Evolutionary conservation across 257 asterid genomes (phyloP).

Genomic region (Scutellaria minor): DNA sequence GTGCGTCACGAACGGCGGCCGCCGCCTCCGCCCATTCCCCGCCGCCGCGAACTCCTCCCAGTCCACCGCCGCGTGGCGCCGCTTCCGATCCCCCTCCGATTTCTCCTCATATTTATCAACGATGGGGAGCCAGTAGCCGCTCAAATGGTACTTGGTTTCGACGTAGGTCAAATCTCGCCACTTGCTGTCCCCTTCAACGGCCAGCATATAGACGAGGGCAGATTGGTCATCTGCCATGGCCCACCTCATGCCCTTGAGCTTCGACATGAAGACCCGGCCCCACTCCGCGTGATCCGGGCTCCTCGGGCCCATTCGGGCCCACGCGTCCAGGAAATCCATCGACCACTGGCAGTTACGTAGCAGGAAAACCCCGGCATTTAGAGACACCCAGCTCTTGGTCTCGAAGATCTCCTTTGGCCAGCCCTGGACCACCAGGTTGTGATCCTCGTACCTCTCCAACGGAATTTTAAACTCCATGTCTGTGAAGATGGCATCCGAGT

Average conservation of each 20-base stretch:
- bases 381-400: conserved; percentile 72
- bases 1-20: conserved; percentile 81
- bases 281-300: conserved; percentile 59
- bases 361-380: conserved; percentile 76
- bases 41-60: background rate
- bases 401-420: conserved; percentile 68
- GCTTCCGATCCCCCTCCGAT: conserved; percentile 35
- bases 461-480: conserved; percentile 87
- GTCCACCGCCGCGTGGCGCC: conserved; percentile 39
- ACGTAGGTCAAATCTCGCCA: conserved; percentile 73
- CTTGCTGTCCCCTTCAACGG: conserved; percentile 48
- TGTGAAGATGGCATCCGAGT: conserved; percentile 78
- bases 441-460: conserved; percentile 53
- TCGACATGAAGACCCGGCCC: conserved; percentile 54
- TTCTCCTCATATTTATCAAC: conserved; percentile 52
- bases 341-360: conserved; percentile 86
- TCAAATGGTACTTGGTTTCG: conserved; percentile 60
- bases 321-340: conserved; percentile 67
- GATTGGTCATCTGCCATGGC: conserved; percentile 78
- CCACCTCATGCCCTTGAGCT: conserved; percentile 57
- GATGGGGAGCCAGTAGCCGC: conserved; percentile 66
- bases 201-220: conserved; percentile 64
- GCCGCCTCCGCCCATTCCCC: conserved; percentile 50
- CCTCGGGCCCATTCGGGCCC: conserved; percentile 84
- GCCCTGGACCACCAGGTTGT: conserved; percentile 71